Evolutionary conservation across 345 rosid species (phyloP).

Genomic region (Moricandia moricandioides): DNA sequence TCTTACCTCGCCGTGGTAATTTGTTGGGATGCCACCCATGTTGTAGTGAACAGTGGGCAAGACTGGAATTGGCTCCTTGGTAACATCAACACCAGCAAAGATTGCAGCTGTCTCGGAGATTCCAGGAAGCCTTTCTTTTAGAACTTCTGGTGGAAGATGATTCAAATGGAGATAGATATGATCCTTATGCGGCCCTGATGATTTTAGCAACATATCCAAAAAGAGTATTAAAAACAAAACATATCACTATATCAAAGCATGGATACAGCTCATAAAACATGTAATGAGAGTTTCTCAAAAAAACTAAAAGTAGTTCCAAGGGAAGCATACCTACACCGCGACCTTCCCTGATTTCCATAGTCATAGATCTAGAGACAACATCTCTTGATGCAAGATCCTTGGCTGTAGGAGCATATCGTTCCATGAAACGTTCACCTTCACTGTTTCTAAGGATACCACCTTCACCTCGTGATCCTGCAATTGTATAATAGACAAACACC

Average conservation of each 20-base stretch:
- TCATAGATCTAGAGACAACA: constrained; percentile 98
- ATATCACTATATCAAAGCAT: neutral
- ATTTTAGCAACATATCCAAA: neutral
- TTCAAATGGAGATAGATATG: constrained; percentile 93
- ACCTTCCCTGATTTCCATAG: constrained; percentile 98
- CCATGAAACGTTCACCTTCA: constrained; percentile 99
- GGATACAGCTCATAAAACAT: neutral
- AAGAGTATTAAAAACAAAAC: neutral
- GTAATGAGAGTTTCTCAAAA: neutral
- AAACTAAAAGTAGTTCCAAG: neutral
- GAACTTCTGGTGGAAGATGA: constrained; percentile 96
- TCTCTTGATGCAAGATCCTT: constrained; percentile 99
- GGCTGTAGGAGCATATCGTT: constrained; percentile 97
- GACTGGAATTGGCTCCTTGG: constrained; percentile 98
- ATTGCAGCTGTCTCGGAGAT: constrained; percentile 99
- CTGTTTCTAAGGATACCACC: constrained; percentile 97
- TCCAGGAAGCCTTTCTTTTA: constrained; percentile 98
- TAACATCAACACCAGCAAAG: constrained; percentile 98
- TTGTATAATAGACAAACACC: constrained; percentile 1
- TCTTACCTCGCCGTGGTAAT: constrained; percentile 78
- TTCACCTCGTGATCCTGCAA: constrained; percentile 94
- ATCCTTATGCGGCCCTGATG: constrained; percentile 85
- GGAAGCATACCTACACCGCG: constrained; percentile 91
- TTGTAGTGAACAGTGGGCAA: constrained; percentile 97
- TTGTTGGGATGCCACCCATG: constrained; percentile 99